Evolutionary conservation across 306 rosid genomes (phyloP).

Genomic region (Lotus japonicus): DNA sequence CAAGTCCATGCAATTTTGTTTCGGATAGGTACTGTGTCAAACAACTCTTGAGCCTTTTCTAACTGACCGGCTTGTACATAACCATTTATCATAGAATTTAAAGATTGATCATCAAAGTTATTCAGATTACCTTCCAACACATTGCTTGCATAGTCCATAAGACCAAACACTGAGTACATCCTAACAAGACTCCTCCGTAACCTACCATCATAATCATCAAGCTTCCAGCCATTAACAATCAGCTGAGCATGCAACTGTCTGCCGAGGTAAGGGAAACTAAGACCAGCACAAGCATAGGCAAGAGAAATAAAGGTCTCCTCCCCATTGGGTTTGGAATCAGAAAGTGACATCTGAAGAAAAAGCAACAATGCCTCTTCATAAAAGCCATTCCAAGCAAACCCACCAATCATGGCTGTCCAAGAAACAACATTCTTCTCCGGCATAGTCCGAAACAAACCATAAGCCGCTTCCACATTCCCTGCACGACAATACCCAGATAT

Average conservation of each 20-base stretch:
- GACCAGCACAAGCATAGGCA: slow-evolving; percentile 66
- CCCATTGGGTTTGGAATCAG: slow-evolving; percentile 35
- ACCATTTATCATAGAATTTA: slow-evolving; percentile 55
- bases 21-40: slow-evolving; percentile 35
- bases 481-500: slow-evolving; percentile 63
- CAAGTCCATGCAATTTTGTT: slow-evolving; percentile 57
- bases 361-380: slow-evolving; percentile 45
- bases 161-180: slow-evolving; percentile 60
- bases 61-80: slow-evolving; percentile 43
- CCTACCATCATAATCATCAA: slow-evolving; percentile 61
- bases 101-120: slow-evolving; percentile 29
- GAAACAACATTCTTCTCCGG: slow-evolving; percentile 66
- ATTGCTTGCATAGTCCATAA: slow-evolving; percentile 39
- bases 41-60: slow-evolving; percentile 56
- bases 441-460: slow-evolving; percentile 41
- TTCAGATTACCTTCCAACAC: slow-evolving; percentile 29
- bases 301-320: slow-evolving; percentile 73
- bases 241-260: slow-evolving; percentile 65
- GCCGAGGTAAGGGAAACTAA: slow-evolving; percentile 43
- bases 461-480: slow-evolving; percentile 52
- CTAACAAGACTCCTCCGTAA: slow-evolving; percentile 54
- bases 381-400: slow-evolving; percentile 62
- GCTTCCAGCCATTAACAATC: slow-evolving; percentile 32
- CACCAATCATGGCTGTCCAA: slow-evolving; percentile 88
- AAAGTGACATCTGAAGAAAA: slow-evolving; percentile 36